Evolutionary conservation across 352 stramenopile species (phyloP).

Genomic region (Pythium utonaiense): DNA sequence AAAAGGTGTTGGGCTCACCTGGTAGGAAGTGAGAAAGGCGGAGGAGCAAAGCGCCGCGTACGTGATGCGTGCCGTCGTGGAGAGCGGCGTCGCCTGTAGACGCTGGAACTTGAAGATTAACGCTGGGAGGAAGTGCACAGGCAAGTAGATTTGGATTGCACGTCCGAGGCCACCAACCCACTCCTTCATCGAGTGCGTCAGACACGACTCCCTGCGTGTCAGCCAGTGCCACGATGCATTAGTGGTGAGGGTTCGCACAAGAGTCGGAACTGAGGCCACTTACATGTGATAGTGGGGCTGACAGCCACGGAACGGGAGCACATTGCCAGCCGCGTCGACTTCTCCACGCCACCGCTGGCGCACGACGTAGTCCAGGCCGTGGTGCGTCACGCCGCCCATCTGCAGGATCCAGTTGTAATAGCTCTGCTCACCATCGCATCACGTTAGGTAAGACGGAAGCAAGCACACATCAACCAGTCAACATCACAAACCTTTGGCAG

Average conservation of each 20-base stretch:
- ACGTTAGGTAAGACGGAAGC: too few species aligned
- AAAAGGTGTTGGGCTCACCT: conserved; percentile 37
- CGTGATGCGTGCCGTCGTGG: conserved; percentile 42
- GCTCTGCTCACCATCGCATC: too few species aligned
- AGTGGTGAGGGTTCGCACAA: neutral
- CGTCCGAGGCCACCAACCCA: conserved; percentile 66
- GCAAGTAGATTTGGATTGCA: conserved; percentile 76
- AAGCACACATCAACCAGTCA: neutral
- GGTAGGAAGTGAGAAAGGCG: conserved; percentile 79
- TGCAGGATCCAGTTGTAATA: conserved; percentile 86
- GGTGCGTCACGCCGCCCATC: conserved; percentile 65
- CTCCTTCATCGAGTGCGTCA: conserved; percentile 72
- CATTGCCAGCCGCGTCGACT: conserved; percentile 31
- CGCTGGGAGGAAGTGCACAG: conserved; percentile 74
- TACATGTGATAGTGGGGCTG: conserved; percentile 88
- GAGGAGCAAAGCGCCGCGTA: conserved; percentile 75
- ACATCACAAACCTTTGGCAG: conserved; percentile 52
- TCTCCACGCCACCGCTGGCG: conserved; percentile 54
- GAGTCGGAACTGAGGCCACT: neutral
- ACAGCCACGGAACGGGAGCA: conserved; percentile 61
- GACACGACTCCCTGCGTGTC: conserved; percentile 64
- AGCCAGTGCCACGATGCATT: neutral
- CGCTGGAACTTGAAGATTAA: conserved; percentile 74
- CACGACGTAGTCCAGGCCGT: conserved; percentile 68
- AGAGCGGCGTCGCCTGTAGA: conserved; percentile 44